These are phyloP conservation scores for Trametes maxima DNA, from an alignment of 768 basidiomycete species.

Conservation along the genomic window DNA sequence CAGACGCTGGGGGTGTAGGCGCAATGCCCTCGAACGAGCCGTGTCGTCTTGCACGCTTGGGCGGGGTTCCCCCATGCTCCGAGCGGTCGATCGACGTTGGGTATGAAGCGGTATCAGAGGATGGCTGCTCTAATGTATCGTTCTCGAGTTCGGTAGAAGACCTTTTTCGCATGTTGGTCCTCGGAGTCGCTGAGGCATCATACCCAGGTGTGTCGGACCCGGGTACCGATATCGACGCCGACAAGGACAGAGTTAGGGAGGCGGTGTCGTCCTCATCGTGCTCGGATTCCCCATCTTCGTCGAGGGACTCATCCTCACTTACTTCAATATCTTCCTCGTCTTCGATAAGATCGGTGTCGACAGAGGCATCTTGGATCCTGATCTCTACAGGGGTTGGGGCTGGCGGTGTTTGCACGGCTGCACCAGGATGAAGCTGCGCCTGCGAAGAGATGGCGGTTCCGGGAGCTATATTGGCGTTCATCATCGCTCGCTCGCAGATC, in stretches of 20 bases:
- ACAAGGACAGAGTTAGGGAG: constrained; percentile 2
- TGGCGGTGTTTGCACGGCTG: constrained; percentile 1
- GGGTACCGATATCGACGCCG: constrained; percentile 19
- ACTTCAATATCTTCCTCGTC: constrained; percentile 23
- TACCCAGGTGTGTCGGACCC: constrained; percentile 18
- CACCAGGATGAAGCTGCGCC: constrained; percentile 20
- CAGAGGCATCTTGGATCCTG: constrained; percentile 28
- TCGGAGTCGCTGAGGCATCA: not conserved
- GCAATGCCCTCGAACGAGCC: constrained; percentile 17
- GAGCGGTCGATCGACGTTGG: constrained; percentile 5
- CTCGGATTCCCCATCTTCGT: constrained; percentile 38
- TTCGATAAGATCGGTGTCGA: constrained; percentile 8
- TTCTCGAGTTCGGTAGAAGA: constrained; percentile 41
- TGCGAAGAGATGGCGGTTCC: constrained; percentile 39
- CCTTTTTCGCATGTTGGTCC: constrained; percentile 32
- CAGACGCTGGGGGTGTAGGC: constrained; percentile 6
- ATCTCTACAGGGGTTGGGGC: constrained; percentile 24
- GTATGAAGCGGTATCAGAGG: constrained; percentile 1
- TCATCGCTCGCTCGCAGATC: constrained; percentile 72
- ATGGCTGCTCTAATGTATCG: constrained; percentile 20
- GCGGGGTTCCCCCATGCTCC: constrained; percentile 38
- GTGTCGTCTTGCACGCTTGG: constrained; percentile 41
- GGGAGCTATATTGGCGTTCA: constrained; percentile 48
- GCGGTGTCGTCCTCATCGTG: constrained; percentile 31
- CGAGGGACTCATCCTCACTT: constrained; percentile 30